phyloP scores from a whole-genome alignment of 495 filamentous ascomycete genomes.

The Xanthoparmelia taractica region DNA sequence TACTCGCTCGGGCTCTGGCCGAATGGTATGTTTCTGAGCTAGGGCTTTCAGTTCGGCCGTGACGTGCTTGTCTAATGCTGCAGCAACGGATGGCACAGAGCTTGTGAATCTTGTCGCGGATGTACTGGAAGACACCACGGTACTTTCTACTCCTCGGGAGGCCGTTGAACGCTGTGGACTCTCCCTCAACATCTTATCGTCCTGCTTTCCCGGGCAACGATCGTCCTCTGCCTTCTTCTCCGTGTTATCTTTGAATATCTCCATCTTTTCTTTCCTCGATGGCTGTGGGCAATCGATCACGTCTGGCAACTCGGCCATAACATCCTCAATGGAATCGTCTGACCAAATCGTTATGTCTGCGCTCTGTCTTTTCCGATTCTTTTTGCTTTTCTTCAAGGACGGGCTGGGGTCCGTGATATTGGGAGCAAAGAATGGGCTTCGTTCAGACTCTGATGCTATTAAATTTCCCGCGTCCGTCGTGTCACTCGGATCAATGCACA shows the following conservation, averaged over 20 bases:
- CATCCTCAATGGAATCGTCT: slow-evolving; percentile 59
- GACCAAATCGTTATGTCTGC: slow-evolving; percentile 55
- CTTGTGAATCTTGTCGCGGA: slow-evolving; percentile 3
- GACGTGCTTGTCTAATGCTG: slow-evolving; percentile 85
- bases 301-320: slow-evolving; percentile 47
- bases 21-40: slow-evolving; percentile 25
- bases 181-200: background rate
- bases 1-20: slow-evolving; percentile 1
- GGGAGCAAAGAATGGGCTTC: slow-evolving; percentile 53
- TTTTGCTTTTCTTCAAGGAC: slow-evolving; percentile 41
- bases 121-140: slow-evolving; percentile 1
- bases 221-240: background rate
- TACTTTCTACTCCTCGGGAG: slow-evolving; percentile 6
- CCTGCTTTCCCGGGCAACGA: slow-evolving; percentile 6
- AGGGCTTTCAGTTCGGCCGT: slow-evolving; percentile 47
- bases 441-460: slow-evolving; percentile 31
- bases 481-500: slow-evolving; percentile 50
- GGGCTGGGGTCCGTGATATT: slow-evolving; percentile 40
- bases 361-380: slow-evolving; percentile 38
- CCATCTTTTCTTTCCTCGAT: slow-evolving; percentile 29
- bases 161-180: slow-evolving; percentile 11
- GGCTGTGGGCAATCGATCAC: slow-evolving; percentile 28
- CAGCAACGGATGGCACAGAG: slow-evolving; percentile 6
- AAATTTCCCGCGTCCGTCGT: slow-evolving; percentile 28
- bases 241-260: slow-evolving; percentile 21